Evolutionary conservation across 2,329 filamentous ascomycete species (phyloP).

Genomic region (Daldinia sp.): DNA sequence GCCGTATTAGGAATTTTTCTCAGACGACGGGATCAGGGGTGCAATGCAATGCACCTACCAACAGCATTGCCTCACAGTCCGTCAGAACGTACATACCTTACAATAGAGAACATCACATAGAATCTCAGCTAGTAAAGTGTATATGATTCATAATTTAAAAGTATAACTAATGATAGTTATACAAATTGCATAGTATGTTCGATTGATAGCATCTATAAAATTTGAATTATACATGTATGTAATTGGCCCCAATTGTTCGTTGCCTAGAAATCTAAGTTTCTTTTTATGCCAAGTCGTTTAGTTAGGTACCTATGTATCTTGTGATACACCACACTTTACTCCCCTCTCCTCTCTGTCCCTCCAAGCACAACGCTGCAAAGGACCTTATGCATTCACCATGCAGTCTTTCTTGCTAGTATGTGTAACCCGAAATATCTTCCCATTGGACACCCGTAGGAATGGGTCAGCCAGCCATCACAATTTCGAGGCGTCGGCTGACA

Average conservation of each 20-base stretch:
- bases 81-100: neutral
- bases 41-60: slow-evolving; percentile 28
- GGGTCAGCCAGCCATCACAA: slow-evolving; percentile 32
- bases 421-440: slow-evolving; percentile 30
- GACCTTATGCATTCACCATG: slow-evolving; percentile 3
- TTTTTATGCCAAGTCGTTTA: neutral
- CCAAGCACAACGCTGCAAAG: neutral
- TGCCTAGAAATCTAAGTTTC: neutral
- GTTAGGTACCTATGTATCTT: neutral
- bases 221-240: neutral
- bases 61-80: slow-evolving; percentile 8
- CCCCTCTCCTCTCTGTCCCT: neutral
- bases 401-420: slow-evolving; percentile 26
- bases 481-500: slow-evolving; percentile 33
- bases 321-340: neutral
- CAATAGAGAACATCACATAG: neutral
- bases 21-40: slow-evolving; percentile 20
- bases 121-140: neutral
- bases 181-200: neutral
- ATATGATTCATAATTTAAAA: too few relatives aligned
- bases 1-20: slow-evolving; percentile 42
- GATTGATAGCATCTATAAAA: neutral
- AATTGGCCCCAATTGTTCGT: neutral
- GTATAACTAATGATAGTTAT: too few relatives aligned
- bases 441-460: slow-evolving; percentile 46